Conservation (phyloP, 1,139 yeast genomes). For the Geotrichum reessii region DNA sequence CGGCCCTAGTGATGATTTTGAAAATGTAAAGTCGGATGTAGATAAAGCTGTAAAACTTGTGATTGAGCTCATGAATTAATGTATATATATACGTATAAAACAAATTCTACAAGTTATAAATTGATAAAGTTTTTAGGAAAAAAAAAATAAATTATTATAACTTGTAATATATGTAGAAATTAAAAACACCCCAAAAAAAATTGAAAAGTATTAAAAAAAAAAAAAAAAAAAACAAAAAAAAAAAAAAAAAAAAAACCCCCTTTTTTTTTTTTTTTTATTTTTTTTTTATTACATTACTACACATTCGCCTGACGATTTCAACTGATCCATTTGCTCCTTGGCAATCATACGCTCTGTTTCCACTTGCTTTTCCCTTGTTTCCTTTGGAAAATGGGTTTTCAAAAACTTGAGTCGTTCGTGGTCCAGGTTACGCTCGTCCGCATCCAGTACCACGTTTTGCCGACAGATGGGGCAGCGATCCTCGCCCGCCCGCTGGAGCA, state of each 20-base stretch:
- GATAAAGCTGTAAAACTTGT: slow-evolving; percentile 4
- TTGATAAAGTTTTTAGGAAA: no score
- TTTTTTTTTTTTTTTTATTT: no score
- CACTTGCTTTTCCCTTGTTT: slow-evolving; percentile 54
- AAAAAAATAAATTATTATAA: no score
- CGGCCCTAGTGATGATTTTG: neutral
- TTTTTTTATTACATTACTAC: slow-evolving; percentile 16
- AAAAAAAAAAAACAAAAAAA: neutral
- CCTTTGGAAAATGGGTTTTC: slow-evolving; percentile 59
- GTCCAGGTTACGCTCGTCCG: slow-evolving; percentile 59
- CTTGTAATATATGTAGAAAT: no score
- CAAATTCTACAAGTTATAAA: no score
- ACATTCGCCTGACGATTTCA: slow-evolving; percentile 19
- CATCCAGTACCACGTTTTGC: slow-evolving; percentile 48
- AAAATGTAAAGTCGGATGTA: neutral
- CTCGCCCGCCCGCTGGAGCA: slow-evolving; percentile 53
- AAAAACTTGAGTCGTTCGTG: slow-evolving; percentile 47
- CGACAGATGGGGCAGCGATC: slow-evolving; percentile 67
- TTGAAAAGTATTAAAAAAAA: no score
- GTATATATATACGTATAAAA: no score
- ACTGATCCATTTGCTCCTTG: slow-evolving; percentile 35
- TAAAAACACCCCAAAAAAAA: no score
- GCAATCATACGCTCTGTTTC: slow-evolving; percentile 55
- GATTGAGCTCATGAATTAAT: slow-evolving; percentile 1
- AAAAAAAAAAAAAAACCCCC: neutral